Evolutionary conservation across 2,329 filamentous ascomycete genomes (phyloP), one percentile per base, ranked within the genome.

Genomic region (Trichophyton simii): DNA sequence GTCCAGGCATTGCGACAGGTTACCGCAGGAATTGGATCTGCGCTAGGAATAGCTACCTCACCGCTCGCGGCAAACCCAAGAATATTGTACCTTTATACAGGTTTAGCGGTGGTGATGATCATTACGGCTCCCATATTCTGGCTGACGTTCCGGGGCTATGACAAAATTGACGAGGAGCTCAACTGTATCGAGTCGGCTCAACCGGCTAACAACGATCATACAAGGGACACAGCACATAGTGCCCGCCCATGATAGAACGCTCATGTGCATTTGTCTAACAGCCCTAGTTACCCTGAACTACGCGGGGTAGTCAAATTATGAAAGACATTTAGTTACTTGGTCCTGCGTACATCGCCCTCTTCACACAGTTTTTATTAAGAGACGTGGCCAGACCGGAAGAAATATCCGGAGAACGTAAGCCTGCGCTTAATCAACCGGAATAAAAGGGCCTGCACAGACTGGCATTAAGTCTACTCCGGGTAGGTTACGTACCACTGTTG

Each of bases 1-100:
- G 66, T 69, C 60, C 65, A 66, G 62, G 64, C 67, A 57, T 61
- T 68, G 63, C 60, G 61, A 62, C 65, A 67, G 66, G 54, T 68
- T 65, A 61, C 63, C 1, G 60, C 59, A 8, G 54, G 62, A 1
- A 50, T 67, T 18, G 65, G 62, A 2, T 60, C 61, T 15, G 52
- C 61, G 0, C 11, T 67, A 1, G 65, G 62, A 9, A 63, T 65
- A 3, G 61, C 65, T 2, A 44, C 65, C 20, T 61, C 57, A 5
- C 61, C 64, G 2, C 57, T 61, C 13, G 61, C 62, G 0, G 57
- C 25, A 11, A 64, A 66, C 41, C 65, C 65, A 11, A 59, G 61
- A n/a, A 54, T 66, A n/a, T 34, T 66, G 31, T 44, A 60, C 9
- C 44, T 63, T 46, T 66, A 65, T 63, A 46, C 58, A 2, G 59